These are phyloP conservation scores for Lasiosphaeria miniovina DNA, from an alignment of 495 filamentous ascomycete species.

Conservation along the genomic window DNA sequence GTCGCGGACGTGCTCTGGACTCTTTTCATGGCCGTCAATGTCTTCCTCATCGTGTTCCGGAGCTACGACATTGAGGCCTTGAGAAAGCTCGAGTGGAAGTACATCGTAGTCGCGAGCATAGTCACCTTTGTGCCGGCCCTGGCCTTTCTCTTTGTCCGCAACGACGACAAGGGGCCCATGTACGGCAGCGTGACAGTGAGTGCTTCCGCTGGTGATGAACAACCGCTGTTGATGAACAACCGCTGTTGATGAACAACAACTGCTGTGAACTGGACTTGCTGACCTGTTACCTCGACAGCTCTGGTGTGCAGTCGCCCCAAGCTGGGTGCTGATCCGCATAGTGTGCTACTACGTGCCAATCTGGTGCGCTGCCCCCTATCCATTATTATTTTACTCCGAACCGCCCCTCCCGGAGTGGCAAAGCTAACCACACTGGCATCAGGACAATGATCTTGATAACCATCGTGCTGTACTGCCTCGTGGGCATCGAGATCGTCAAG, in stretches of 20 bases:
- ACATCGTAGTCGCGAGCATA: conserved; percentile 33
- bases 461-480: conserved; percentile 39
- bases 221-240: background rate
- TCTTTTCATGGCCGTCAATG: conserved; percentile 46
- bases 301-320: conserved; percentile 46
- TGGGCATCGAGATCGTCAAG: conserved; percentile 42
- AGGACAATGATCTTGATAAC: conserved; percentile 39
- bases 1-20: conserved; percentile 51
- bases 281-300: conserved; percentile 22
- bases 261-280: no score
- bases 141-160: conserved; percentile 41
- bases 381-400: background rate
- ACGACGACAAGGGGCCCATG: conserved; percentile 36
- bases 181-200: conserved; percentile 45
- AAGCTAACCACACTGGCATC: background rate
- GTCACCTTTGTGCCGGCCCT: conserved; percentile 44
- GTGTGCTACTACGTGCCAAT: conserved; percentile 45
- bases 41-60: conserved; percentile 45
- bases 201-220: background rate
- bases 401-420: background rate
- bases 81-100: conserved; percentile 42
- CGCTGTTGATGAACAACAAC: conserved; percentile 2
- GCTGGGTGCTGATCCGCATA: conserved; percentile 45
- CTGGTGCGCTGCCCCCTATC: conserved; percentile 30
- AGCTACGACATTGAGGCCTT: conserved; percentile 40